Base-by-base conservation (phyloP, 441 rosid genomes). In the Melastoma candidum region DNA sequence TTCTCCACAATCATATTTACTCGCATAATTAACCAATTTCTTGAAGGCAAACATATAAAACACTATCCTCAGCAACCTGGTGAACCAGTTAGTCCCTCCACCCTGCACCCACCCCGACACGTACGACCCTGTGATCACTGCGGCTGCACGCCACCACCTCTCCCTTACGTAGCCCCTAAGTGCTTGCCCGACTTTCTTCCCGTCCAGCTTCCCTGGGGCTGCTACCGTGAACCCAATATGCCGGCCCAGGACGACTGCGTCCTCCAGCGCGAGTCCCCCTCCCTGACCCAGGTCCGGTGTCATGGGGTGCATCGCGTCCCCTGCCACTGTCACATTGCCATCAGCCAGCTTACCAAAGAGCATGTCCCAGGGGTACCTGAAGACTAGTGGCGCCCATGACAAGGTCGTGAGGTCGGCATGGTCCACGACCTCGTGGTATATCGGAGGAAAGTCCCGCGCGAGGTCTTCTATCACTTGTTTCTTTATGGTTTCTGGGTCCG, bases 281-380 rank as follows among this genome's bases (percentile, higher is more conserved):
- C 85, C 82, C 49, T 77, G 80, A 3, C 44, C 75, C 0, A 76
- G 63, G 11, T 79, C 78, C 3, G 80, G 80, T 0, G 80, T 79
- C 71, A 65, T 79, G 1, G 85, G 82, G 41, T 79, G 85, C 82
- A 76, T 74, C 0, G 82, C 82, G n/a, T 79, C 80, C 0, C 82
- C 80, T 0, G 74, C 76, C 12, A 74, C 73, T 0, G 73, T 71
- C 13, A 76, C 11, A 41, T 66, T 72, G 25, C 65, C 63, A 22
- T 54, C 62, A 48, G 63, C 65, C 9, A 74, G 47, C 1, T 53
- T 74, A 7, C 74, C 74, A 4, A 66, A 53, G 2, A 61, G 2
- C n/a, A 76, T 60, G 4, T 65, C 46, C 79, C 77, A 74, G 2
- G 85, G 82, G 17, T 47, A 12, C 44, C 85, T 67, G 2, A 71